Conservation (phyloP, 805 yeast species). For the Wickerhamomyces chaumierensis region DNA sequence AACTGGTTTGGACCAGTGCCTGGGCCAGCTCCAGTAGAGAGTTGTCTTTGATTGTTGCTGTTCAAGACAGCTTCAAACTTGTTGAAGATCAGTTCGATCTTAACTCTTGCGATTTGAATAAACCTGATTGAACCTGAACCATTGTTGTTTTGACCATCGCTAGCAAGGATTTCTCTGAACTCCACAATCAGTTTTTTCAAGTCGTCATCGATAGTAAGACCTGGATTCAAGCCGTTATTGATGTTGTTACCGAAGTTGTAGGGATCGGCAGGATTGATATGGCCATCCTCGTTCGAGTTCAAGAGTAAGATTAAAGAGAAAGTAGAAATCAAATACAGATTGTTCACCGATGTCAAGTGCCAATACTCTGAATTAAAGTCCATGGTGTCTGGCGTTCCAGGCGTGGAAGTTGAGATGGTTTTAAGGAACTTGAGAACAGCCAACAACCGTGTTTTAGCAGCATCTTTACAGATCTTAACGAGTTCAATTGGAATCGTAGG, state of each 20-base stretch:
- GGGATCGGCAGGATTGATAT: neutral
- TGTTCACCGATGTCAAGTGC: constrained; percentile 38
- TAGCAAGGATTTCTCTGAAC: neutral
- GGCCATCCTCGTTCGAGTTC: neutral
- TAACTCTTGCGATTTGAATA: neutral
- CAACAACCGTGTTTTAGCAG: constrained; percentile 70
- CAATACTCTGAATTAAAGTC: constrained; percentile 35
- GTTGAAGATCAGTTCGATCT: neutral
- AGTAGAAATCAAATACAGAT: neutral
- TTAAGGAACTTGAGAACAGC: constrained; percentile 39
- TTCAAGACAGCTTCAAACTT: neutral
- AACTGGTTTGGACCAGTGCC: neutral
- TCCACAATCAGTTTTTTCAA: neutral
- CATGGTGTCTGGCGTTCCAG: neutral
- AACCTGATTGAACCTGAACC: neutral
- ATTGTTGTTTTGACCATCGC: neutral
- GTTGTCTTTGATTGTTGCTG: neutral
- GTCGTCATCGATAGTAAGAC: neutral
- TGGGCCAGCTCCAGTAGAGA: neutral
- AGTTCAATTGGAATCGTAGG: constrained; percentile 36
- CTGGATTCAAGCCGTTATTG: neutral
- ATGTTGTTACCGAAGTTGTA: too few relatives aligned
- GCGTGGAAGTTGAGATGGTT: neutral
- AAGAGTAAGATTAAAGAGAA: neutral
- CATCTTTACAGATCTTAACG: constrained; percentile 62